phyloP scores from a whole-genome alignment of 1,284 basidiomycete species.

The Limonomyces culmigenus region DNA sequence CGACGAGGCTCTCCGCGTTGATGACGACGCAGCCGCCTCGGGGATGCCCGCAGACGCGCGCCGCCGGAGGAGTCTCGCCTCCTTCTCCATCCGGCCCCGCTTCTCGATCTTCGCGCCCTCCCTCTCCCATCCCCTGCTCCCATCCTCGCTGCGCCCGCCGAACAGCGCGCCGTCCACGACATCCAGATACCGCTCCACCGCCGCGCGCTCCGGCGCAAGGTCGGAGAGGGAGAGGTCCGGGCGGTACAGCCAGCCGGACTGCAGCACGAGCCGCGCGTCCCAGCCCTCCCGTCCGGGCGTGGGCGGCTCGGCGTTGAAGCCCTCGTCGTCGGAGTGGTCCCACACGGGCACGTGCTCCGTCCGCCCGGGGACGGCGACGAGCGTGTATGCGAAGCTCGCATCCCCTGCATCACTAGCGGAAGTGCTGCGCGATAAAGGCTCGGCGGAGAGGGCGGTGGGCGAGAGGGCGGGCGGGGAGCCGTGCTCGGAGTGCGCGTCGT shows the following conservation, averaged over 20 bases:
- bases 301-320: slow-evolving; percentile 24
- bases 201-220: slow-evolving; percentile 35
- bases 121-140: slow-evolving; percentile 35
- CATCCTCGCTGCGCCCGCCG: slow-evolving; percentile 27
- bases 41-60: slow-evolving; percentile 34
- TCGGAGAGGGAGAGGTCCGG: slow-evolving; percentile 40
- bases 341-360: slow-evolving; percentile 56
- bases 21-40: slow-evolving; percentile 29
- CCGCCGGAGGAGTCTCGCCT: slow-evolving; percentile 21
- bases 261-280: slow-evolving; percentile 64
- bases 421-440: no score
- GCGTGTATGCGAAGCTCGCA: slow-evolving; percentile 43
- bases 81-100: slow-evolving; percentile 8
- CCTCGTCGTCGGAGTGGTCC: slow-evolving; percentile 50
- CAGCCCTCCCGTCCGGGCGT: slow-evolving; percentile 46
- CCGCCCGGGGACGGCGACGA: slow-evolving; percentile 49
- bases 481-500: slow-evolving; percentile 57
- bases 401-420: no score
- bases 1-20: slow-evolving; percentile 34
- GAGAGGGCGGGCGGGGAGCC: slow-evolving; percentile 25
- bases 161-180: slow-evolving; percentile 62
- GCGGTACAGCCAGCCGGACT: slow-evolving; percentile 65
- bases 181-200: slow-evolving; percentile 46
- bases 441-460: slow-evolving; percentile 5
- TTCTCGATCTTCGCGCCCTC: slow-evolving; percentile 24